These are phyloP conservation scores for Botryobasidium botryosum DNA, from an alignment of 768 basidiomycete genomes.

Conservation along the genomic window DNA sequence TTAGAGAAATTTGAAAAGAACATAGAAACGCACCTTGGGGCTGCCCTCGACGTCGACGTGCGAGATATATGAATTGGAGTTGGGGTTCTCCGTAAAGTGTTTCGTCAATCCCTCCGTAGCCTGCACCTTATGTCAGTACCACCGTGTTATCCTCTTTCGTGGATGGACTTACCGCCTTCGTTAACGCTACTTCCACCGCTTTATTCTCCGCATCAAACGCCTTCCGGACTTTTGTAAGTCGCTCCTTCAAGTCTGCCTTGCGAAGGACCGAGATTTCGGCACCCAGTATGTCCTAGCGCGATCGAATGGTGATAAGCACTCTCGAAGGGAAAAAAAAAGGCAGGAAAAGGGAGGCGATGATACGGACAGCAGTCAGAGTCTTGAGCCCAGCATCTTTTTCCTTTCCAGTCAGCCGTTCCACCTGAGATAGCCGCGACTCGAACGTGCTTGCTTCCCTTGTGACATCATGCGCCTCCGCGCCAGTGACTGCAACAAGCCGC, in stretches of 20 bases:
- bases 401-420: constrained; percentile 45
- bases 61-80: constrained; percentile 52
- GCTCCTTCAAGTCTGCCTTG: constrained; percentile 67
- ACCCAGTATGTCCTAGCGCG: constrained; percentile 63
- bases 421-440: constrained; percentile 39
- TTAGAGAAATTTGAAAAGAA: not conserved
- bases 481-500: constrained; percentile 85
- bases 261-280: constrained; percentile 74
- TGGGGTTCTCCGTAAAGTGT: constrained; percentile 64
- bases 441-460: constrained; percentile 49
- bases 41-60: constrained; percentile 66
- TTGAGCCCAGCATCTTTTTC: constrained; percentile 84
- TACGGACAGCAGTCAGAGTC: constrained; percentile 51
- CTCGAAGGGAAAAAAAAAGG: not conserved
- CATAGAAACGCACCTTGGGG: constrained; percentile 43
- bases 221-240: constrained; percentile 53
- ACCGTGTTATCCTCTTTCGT: not conserved
- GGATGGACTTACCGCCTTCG: constrained; percentile 45
- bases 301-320: not conserved
- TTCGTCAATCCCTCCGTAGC: constrained; percentile 49
- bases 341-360: not conserved
- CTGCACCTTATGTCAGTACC: constrained; percentile 26
- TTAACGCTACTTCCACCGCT: constrained; percentile 57
- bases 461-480: constrained; percentile 78
- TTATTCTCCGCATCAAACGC: constrained; percentile 72